Percentiles rank a stretch among this genome's conserved stretches.
Conservation (phyloP, 1,139 yeast genomes). For the Blastobotrys niveus region DNA sequence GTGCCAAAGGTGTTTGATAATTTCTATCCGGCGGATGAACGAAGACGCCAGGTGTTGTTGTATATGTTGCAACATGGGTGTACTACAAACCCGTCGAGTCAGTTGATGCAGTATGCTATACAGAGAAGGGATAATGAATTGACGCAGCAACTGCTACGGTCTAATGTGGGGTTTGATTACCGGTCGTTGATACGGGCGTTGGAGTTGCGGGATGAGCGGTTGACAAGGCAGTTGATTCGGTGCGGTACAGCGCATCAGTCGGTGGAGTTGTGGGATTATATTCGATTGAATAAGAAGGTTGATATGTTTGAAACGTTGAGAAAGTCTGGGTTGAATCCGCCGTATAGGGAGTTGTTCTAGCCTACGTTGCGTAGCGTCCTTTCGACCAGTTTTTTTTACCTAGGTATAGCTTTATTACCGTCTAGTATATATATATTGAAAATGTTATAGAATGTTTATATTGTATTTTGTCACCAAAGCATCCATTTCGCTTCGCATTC, state of each 20-base stretch:
- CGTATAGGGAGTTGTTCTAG: too few species aligned
- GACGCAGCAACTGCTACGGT: constrained; percentile 6
- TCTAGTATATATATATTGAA: too few species aligned
- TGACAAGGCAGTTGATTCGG: constrained; percentile 9
- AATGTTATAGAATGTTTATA: too few species aligned
- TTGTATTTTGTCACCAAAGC: too few species aligned
- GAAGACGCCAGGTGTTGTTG: constrained; percentile 10
- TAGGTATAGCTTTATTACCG: too few species aligned
- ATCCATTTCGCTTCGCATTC: too few species aligned
- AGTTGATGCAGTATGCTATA: constrained; percentile 9
- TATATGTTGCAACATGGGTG: constrained; percentile 14
- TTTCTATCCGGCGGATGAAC: not conserved
- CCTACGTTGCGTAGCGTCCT: too few species aligned
- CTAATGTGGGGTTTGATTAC: constrained; percentile 13
- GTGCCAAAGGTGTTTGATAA: constrained; percentile 9
- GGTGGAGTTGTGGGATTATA: constrained; percentile 14
- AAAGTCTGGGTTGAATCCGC: constrained; percentile 10
- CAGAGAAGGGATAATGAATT: not conserved
- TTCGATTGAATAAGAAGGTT: constrained; percentile 3
- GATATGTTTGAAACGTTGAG: constrained; percentile 10
- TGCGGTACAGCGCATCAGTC: constrained; percentile 6
- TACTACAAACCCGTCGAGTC: not conserved
- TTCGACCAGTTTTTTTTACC: too few species aligned
- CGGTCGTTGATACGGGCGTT: constrained; percentile 12
- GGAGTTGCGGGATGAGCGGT: constrained; percentile 1